A percentile compares a stretch with the other conserved stretches of the same genome.
These are phyloP conservation scores for Biscogniauxia mediterranea DNA, from an alignment of 2,329 filamentous ascomycete species.

Conservation along the genomic window DNA sequence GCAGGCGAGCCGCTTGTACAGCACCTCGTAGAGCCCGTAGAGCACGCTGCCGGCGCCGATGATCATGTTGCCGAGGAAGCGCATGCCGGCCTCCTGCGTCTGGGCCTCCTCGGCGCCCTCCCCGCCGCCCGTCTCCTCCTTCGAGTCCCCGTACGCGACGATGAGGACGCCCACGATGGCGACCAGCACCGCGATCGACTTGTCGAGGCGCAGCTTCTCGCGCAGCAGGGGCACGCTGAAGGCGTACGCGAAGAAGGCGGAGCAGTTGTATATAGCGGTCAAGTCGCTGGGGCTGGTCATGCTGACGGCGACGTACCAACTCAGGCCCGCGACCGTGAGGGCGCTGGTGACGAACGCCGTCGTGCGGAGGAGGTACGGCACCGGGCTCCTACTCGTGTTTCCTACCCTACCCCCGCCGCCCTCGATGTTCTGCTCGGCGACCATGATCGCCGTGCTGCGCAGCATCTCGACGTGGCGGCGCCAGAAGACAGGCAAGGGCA, in stretches of 20 bases:
- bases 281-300: slow-evolving; percentile 90
- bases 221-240: slow-evolving; percentile 89
- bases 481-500: slow-evolving; percentile 86
- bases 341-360: slow-evolving; percentile 81
- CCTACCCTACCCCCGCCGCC: slow-evolving; percentile 45
- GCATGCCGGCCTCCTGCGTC: slow-evolving; percentile 49
- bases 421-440: slow-evolving; percentile 74
- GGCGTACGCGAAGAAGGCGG: slow-evolving; percentile 96
- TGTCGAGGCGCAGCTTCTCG: slow-evolving; percentile 80
- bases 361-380: slow-evolving; percentile 72
- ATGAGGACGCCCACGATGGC: slow-evolving; percentile 88
- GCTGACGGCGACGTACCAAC: slow-evolving; percentile 94
- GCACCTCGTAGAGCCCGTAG: slow-evolving; percentile 94
- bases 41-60: slow-evolving; percentile 89
- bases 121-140: slow-evolving; percentile 39
- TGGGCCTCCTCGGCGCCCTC: slow-evolving; percentile 24
- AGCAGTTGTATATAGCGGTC: slow-evolving; percentile 99
- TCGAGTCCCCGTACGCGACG: slow-evolving; percentile 87
- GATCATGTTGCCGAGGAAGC: slow-evolving; percentile 82
- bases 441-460: slow-evolving; percentile 69
- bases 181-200: slow-evolving; percentile 80
- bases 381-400: slow-evolving; percentile 38
- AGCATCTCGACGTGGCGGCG: slow-evolving; percentile 55
- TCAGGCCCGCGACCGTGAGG: slow-evolving; percentile 84
- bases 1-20: slow-evolving; percentile 92